phyloP scores from a whole-genome alignment of 208 protist genomes.

The Acanthamoeba healyi region DNA sequence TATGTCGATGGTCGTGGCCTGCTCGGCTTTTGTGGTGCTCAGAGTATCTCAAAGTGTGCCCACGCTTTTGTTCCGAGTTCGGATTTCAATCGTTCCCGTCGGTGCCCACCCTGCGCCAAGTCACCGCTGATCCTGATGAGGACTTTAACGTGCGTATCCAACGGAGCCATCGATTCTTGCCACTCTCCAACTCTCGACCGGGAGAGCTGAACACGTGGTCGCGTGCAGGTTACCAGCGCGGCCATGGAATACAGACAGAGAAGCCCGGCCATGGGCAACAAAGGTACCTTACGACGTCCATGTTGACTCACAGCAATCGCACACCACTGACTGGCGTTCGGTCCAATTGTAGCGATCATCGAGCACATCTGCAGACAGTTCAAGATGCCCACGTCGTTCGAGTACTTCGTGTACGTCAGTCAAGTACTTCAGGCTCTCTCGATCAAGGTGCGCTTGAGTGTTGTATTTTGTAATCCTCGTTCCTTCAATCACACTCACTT shows the following conservation, averaged over 20 bases:
- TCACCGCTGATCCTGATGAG: neutral
- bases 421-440: conserved; percentile 84
- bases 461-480: neutral
- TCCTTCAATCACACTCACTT: too few relatives aligned
- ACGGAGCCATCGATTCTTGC: neutral
- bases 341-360: conserved; percentile 67
- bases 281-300: conserved; percentile 4
- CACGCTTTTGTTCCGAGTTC: conserved; percentile 89
- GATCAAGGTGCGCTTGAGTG: conserved; percentile 77
- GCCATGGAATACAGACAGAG: conserved; percentile 80
- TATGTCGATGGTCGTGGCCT: neutral
- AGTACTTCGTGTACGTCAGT: conserved; percentile 77
- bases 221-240: conserved; percentile 73
- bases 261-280: conserved; percentile 76
- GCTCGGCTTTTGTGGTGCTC: neutral
- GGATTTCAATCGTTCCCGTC: conserved; percentile 86
- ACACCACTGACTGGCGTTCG: neutral
- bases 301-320: neutral
- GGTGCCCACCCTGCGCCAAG: neutral
- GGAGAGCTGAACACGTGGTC: conserved; percentile 11
- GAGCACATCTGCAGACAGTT: conserved; percentile 84
- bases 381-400: conserved; percentile 74
- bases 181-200: neutral
- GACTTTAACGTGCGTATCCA: conserved; percentile 10
- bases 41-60: conserved; percentile 77